A percentile compares a stretch with the other conserved stretches of the same genome.
Evolutionary conservation across 148 eudicot species (phyloP).

Genomic region (Vaccinium macrocarpon): DNA sequence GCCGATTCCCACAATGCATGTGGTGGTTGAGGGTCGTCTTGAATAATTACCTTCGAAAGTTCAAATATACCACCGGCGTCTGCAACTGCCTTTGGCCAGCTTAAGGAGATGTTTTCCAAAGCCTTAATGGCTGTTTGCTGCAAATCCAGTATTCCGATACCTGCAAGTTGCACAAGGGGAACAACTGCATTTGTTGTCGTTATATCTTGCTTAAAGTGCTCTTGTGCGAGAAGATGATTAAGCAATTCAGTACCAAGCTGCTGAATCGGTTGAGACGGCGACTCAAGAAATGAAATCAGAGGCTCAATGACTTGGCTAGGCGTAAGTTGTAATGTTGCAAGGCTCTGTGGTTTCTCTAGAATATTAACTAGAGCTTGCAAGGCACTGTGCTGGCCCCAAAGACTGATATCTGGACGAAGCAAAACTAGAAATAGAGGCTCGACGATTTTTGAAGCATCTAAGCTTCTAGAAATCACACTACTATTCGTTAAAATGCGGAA

Average conservation of each 20-base stretch:
- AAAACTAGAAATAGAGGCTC: conserved; percentile 67
- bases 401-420: conserved; percentile 57
- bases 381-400: conserved; percentile 80
- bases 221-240: conserved; percentile 70
- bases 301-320: conserved; percentile 77
- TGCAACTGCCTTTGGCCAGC: conserved; percentile 78
- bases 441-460: conserved; percentile 54
- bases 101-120: conserved; percentile 54
- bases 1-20: conserved; percentile 78
- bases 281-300: conserved; percentile 60
- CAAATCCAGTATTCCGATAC: conserved; percentile 60
- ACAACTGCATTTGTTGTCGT: conserved; percentile 58
- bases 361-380: conserved; percentile 83
- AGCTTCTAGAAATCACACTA: conserved; percentile 63
- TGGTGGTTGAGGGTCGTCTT: conserved; percentile 68
- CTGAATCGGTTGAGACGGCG: conserved; percentile 79
- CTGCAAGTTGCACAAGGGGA: conserved; percentile 78
- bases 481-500: conserved; percentile 77
- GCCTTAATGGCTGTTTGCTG: conserved; percentile 82
- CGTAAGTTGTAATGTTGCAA: conserved; percentile 51
- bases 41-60: conserved; percentile 71
- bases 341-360: conserved; percentile 76
- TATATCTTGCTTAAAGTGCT: conserved; percentile 72
- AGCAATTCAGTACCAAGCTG: conserved; percentile 71
- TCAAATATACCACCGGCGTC: conserved; percentile 78